Base-by-base conservation (phyloP, 257 asterid species). In the Asclepias syriaca region DNA sequence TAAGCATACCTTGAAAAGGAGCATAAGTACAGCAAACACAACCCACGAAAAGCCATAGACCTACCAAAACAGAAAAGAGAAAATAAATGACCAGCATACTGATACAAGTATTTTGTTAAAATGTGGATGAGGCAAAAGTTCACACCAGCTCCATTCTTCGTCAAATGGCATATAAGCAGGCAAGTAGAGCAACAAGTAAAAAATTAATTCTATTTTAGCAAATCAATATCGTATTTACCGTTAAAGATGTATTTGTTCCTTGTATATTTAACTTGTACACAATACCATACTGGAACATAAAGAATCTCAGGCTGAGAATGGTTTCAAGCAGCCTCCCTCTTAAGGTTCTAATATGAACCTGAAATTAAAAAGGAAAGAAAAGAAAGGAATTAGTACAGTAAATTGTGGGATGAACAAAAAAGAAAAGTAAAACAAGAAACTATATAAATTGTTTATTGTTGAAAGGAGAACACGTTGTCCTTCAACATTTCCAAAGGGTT, bases 251-350 rank as follows among this genome's bases (percentile, higher is more conserved):
- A 83, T 88, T 29, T 18, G 76, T 55, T 72, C 87, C 95, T 82
- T 94, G 93, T 66, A 89, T 74, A 55, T 85, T 2, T 72, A 94
- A 76, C 87, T 94, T 92, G 91, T 94, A 94, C 27, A 94, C 88
- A 66, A 94, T 66, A 49, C 99, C 99, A 71, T 84, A 94, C 85
- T 94, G 99, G 92, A 94, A 89, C 53, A 94, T 80, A 84, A 95
- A 92, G 85, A 95, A 95, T 46, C 99, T 86, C 48, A 95, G 81
- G 82, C 98, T 88, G 74, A 95, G 85, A 80, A 95, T 82, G 72
- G 99, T 92, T 84, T 95, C 99, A 81, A 92, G 79, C 80, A 95
- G 80, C 83, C 99, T 87, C 68, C 99, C 97, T 67, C 96, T 79
- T 74, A 95, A 87, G 75, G 85, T 87, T 79, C 94, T 88, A 76